Evolutionary conservation across 1,139 yeast genomes (phyloP), one percentile per base, ranked within the genome.

Genomic region (Geotrichum aggregatum): DNA sequence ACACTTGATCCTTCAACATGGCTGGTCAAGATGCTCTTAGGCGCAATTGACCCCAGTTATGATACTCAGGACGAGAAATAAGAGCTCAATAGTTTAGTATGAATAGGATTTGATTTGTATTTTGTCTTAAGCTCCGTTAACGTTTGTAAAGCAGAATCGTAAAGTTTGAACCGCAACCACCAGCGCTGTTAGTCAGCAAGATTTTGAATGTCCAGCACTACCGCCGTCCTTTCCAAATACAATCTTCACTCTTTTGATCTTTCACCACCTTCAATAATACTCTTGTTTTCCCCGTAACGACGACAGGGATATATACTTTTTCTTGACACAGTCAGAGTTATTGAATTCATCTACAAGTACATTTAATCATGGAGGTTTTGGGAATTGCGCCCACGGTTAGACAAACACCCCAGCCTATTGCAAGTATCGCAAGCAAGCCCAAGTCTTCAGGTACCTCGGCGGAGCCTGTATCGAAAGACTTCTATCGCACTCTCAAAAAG

Each of bases 401-500:
- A 39, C 58, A 69, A 18, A 60, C 64, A 41, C 58, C 61, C 22
- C 54, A 60, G 22, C 14, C 38, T 13, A 19, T 13, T 19, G 41
- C 39, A 8, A 26, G 34, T 11, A 7, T 14, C 7, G 28, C 36
- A 18, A 8, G 24, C 33, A 49, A 49, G 21, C 40, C 38, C 44
- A 50, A 49, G 41, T 3, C 52, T 11, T n/a, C 40, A 10, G 13
- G 38, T 4, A 10, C 30, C n/a, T 26, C 41, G 2, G 22, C 35
- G 18, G 46, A 36, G 11, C n/a, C 47, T 7, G 51, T 18, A 3
- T 48, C 60, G 8, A 58, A 59, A 39, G 97, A 91, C 66, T 84
- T 86, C 40, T 94, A 92, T 70, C 75, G 88, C 62, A 84, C 80
- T 61, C 76, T 91, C 63, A 94, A 92, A 76, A 85, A 82, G 66